A percentile compares a stretch with the other conserved stretches of the same genome.
Evolutionary conservation across 129 eudicot species (phyloP).

Genomic region (Flaveria robusta): DNA sequence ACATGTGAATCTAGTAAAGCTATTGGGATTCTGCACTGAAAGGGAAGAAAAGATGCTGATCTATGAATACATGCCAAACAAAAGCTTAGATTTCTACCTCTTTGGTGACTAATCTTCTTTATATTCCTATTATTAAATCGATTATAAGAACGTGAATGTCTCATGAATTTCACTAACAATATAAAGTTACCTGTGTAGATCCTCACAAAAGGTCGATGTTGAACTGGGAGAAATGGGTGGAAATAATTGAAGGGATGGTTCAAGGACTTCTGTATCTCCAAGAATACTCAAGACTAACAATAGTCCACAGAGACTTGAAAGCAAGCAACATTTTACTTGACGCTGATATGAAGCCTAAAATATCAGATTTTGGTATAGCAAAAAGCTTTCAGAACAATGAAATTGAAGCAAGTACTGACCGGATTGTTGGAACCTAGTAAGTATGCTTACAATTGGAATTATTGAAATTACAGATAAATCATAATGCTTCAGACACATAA

Average conservation of each 20-base stretch:
- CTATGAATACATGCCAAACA: conserved; percentile 53
- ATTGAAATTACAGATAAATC: no score
- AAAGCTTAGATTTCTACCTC: conserved; percentile 54
- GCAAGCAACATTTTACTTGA: conserved; percentile 57
- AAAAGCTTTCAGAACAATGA: conserved; percentile 52
- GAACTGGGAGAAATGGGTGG: conserved; percentile 48
- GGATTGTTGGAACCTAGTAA: conserved; percentile 61
- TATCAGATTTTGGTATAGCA: conserved; percentile 62
- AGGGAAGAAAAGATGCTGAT: conserved; percentile 57
- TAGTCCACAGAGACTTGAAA: conserved; percentile 59
- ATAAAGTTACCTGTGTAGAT: conserved; percentile 33
- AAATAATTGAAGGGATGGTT: conserved; percentile 51
- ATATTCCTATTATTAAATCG: neutral
- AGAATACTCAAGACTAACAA: conserved; percentile 51
- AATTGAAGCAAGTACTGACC: conserved; percentile 44
- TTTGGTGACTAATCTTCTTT: conserved; percentile 34
- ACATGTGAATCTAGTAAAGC: conserved; percentile 46
- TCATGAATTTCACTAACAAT: neutral
- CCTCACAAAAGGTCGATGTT: conserved; percentile 34
- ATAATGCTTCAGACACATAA: neutral
- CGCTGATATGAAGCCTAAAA: conserved; percentile 49
- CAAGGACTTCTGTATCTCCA: conserved; percentile 65
- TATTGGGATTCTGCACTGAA: conserved; percentile 48
- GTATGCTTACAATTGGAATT: conserved; percentile 14
- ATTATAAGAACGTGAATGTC: neutral